A percentile compares a stretch with the other conserved stretches of the same genome.
Conservation (phyloP, 306 rosid species). For the Lablab purpureus region DNA sequence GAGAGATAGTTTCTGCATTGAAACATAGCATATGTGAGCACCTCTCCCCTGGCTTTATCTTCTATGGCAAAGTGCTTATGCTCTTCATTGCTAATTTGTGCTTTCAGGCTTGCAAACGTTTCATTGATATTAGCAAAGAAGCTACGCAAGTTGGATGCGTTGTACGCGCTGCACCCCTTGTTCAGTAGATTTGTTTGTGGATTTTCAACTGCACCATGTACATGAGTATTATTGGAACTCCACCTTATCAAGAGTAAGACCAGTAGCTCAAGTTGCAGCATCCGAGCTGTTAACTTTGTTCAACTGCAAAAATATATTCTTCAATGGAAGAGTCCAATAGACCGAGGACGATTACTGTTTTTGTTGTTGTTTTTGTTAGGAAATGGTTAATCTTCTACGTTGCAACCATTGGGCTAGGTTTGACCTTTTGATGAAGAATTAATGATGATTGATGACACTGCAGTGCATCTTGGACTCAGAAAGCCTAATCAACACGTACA, state of each 20-base stretch:
- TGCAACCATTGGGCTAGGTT: background rate
- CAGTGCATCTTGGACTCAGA: background rate
- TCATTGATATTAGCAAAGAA: conserved; percentile 57
- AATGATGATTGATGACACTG: background rate
- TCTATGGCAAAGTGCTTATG: conserved; percentile 57
- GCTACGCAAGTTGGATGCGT: conserved; percentile 43
- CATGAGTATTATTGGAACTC: background rate
- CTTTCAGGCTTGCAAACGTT: conserved; percentile 36
- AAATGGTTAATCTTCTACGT: background rate
- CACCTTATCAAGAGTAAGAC: conserved; percentile 35
- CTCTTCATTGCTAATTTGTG: conserved; percentile 37
- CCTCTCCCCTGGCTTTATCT: background rate
- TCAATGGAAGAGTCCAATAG: background rate
- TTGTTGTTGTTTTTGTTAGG: background rate
- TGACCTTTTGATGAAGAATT: background rate
- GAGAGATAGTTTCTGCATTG: conserved; percentile 3
- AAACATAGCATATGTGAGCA: background rate
- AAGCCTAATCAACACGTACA: background rate
- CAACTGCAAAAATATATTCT: too few relatives aligned
- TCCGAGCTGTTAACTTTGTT: background rate
- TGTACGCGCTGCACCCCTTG: conserved; percentile 59
- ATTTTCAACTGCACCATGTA: conserved; percentile 38
- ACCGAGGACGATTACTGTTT: background rate
- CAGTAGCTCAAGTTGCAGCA: background rate
- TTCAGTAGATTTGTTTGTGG: conserved; percentile 48